phyloP scores from a whole-genome alignment of 108 stramenopile species.

The Asterionellopsis glacialis region DNA sequence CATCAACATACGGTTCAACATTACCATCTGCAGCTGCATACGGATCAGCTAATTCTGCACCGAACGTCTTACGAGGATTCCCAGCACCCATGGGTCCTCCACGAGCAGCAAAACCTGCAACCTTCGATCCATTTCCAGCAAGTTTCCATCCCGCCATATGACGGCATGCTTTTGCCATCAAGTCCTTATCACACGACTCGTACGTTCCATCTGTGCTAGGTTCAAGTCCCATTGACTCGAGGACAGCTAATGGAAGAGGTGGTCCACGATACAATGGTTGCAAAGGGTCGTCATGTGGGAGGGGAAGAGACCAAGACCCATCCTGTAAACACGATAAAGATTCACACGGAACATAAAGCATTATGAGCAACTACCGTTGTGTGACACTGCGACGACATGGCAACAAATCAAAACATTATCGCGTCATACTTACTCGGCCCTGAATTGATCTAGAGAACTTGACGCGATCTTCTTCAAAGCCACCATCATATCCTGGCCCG shows the following conservation, averaged over 20 bases:
- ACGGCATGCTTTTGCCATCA: constrained; percentile 59
- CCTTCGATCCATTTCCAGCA: constrained; percentile 50
- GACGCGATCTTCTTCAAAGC: constrained; percentile 55
- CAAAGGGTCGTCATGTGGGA: constrained; percentile 65
- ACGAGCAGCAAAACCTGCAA: constrained; percentile 65
- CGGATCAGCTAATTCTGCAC: constrained; percentile 78
- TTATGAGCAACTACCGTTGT: background rate
- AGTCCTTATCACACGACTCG: constrained; percentile 38
- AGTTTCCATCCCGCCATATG: constrained; percentile 82
- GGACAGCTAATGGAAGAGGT: constrained; percentile 64
- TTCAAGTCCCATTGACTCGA: constrained; percentile 50
- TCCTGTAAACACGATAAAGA: constrained; percentile 9
- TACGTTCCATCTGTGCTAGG: constrained; percentile 62
- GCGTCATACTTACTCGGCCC: constrained; percentile 23
- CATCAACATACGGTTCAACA: constrained; percentile 47
- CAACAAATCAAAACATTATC: constrained; percentile 1
- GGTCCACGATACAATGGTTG: constrained; percentile 75
- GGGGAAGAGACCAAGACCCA: constrained; percentile 58
- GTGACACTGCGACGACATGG: background rate
- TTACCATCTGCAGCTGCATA: constrained; percentile 59
- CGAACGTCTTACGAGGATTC: constrained; percentile 78
- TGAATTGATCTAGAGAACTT: constrained; percentile 42
- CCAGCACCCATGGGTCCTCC: constrained; percentile 68
- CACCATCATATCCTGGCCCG: constrained; percentile 69
- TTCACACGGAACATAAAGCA: background rate